Base-by-base conservation (phyloP, 225 moss, liverwort and hornwort genomes). In the Pseudisothecium myosuroides region DNA sequence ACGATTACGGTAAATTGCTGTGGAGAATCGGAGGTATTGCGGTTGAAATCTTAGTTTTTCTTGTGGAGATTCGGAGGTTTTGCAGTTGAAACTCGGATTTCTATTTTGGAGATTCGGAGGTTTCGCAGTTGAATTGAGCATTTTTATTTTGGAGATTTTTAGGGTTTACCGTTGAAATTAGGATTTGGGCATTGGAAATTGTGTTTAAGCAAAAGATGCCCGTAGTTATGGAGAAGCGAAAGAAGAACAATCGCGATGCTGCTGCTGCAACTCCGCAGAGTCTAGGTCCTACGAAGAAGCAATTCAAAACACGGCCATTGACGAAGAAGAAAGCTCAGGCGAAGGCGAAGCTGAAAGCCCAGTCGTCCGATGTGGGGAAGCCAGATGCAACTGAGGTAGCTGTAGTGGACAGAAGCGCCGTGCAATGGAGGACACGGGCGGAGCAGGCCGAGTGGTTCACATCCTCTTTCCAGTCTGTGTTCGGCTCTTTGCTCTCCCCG, bases 381-480 rank as follows among this genome's bases (percentile, higher is more conserved):
- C 39, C 73, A 68, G 89, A 52, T 32, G 89, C 59, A 59, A 36
- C 60, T 22, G 84, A 79, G 79, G 90, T 83, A 20, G 87, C 55
- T 88, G 81, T 82, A 39, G 88, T 88, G 39, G 94, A 95, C 54
- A 88, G 80, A 81, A 92, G 86, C 66, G 92, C 82, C 16, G 82
- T 97, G 83, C 94, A 97, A 84, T 95, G 97, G 97, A 91, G 93
- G 67, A 56, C 94, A 22, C 71, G 80, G 45, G 80, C 88, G 58
- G 95, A 95, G 91, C 96, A 97, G 87, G 93, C 94, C 36, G 90
- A 92, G 90, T 96, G 96, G 97, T 88, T 97, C 39, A 92, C 96
- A 21, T 80, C 94, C 66, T 86, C 90, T 54, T 96, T 95, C 31
- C 93, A 89, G 45, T 88, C 91, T 56, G 90, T 90, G 15, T 95